These are phyloP conservation scores for Gigaspora rosea DNA, from an alignment of 192 early-diverging fungal genomes.

Conservation along the genomic window DNA sequence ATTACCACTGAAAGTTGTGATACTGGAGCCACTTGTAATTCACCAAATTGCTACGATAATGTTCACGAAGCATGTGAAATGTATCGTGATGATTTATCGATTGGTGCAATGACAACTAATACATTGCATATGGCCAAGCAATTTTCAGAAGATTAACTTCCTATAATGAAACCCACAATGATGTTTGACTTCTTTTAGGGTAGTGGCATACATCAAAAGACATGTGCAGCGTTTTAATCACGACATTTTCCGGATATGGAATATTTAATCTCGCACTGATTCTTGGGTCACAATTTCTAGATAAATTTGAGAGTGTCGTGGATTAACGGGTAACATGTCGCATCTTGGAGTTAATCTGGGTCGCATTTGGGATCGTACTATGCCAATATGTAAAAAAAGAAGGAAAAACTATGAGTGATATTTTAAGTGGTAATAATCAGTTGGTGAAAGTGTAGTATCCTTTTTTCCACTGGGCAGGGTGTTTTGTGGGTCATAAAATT, in stretches of 20 bases:
- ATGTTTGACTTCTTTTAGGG: background rate
- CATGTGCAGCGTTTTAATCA: background rate
- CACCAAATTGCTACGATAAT: conserved; percentile 11
- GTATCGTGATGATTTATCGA: background rate
- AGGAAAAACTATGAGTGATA: background rate
- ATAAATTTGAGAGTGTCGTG: conserved; percentile 11
- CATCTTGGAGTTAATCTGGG: conserved; percentile 13
- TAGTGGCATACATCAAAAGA: background rate
- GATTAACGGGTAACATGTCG: conserved; percentile 8
- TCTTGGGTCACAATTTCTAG: background rate
- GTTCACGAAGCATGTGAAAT: conserved; percentile 16
- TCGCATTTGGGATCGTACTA: background rate
- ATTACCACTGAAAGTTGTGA: background rate
- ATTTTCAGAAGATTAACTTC: background rate
- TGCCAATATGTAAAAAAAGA: conserved; percentile 11
- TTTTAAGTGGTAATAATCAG: conserved; percentile 2
- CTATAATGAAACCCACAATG: background rate
- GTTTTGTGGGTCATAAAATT: conserved; percentile 20
- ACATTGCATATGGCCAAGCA: conserved; percentile 1
- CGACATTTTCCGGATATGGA: background rate
- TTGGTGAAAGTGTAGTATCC: background rate
- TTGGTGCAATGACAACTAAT: background rate
- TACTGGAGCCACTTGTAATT: background rate
- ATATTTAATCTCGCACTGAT: background rate
- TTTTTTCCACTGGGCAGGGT: background rate